phyloP scores from a whole-genome alignment of 2,329 filamentous ascomycete species.

The Paecilomyces fulvus region DNA sequence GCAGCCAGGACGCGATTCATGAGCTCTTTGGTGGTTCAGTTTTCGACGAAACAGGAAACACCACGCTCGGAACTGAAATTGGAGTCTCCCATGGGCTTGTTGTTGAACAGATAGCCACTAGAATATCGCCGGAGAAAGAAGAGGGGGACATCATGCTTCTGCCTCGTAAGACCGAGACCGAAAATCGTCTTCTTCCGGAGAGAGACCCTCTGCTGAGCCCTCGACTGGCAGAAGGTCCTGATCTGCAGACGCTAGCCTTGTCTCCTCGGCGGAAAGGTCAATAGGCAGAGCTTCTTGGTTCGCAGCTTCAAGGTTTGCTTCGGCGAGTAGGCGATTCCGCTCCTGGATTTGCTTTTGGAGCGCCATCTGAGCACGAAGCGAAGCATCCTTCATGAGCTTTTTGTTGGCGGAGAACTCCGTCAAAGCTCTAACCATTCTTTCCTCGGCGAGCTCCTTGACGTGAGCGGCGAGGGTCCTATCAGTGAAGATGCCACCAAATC shows the following conservation, averaged over 20 bases:
- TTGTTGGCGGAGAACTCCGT: slow-evolving; percentile 46
- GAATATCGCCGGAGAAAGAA: neutral
- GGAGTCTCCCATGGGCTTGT: neutral
- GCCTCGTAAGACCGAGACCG: neutral
- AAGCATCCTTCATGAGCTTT: slow-evolving; percentile 31
- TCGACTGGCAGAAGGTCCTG: neutral
- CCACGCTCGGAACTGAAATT: neutral
- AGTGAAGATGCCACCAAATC: slow-evolving; percentile 71
- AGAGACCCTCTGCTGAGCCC: neutral
- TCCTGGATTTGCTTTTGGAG: slow-evolving; percentile 27
- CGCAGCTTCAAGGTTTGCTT: slow-evolving; percentile 10
- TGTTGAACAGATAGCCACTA: neutral
- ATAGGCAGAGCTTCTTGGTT: slow-evolving; percentile 6
- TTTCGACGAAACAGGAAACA: neutral
- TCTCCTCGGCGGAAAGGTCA: slow-evolving; percentile 12
- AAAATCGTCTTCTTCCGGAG: neutral
- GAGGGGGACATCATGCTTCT: neutral
- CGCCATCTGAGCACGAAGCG: slow-evolving; percentile 27
- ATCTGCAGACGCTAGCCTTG: neutral
- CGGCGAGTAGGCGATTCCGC: slow-evolving; percentile 17
- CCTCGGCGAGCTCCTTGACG: slow-evolving; percentile 68
- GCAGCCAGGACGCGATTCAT: neutral
- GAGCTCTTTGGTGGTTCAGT: neutral
- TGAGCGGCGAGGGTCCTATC: slow-evolving; percentile 69
- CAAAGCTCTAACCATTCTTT: slow-evolving; percentile 60